Percentiles rank a stretch among this genome's conserved stretches.
phyloP scores from a whole-genome alignment of 129 eudicot species.

The Glebionis coronaria region DNA sequence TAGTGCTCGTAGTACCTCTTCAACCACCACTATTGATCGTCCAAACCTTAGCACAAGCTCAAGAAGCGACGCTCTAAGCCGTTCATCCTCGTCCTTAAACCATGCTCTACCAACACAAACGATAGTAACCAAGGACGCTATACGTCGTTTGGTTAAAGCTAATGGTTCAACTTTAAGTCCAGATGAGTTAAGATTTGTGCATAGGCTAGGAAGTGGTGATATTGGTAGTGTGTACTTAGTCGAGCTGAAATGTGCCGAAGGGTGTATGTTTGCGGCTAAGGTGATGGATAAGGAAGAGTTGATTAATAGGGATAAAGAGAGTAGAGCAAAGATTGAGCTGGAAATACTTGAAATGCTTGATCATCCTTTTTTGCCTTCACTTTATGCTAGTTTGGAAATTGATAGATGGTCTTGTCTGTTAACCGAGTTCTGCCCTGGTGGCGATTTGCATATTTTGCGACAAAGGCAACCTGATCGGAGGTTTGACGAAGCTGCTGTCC shows the following conservation, averaged over 20 bases:
- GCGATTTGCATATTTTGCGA: conserved; percentile 70
- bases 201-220: conserved; percentile 69
- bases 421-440: conserved; percentile 84
- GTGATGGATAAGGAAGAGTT: conserved; percentile 88
- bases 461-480: conserved; percentile 65
- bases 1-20: conserved; percentile 36
- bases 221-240: conserved; percentile 74
- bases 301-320: conserved; percentile 49
- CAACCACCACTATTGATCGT: conserved; percentile 14
- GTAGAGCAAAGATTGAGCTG: conserved; percentile 61
- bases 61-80: conserved; percentile 27
- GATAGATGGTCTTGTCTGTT: conserved; percentile 69
- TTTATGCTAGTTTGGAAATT: conserved; percentile 51
- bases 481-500: conserved; percentile 63
- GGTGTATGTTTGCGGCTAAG: conserved; percentile 68
- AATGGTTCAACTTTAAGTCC: conserved; percentile 19
- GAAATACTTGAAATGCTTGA: conserved; percentile 67
- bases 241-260: conserved; percentile 58
- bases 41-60: conserved; percentile 40
- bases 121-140: conserved; percentile 32
- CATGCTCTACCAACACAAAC: conserved; percentile 29
- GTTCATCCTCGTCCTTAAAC: conserved; percentile 15
- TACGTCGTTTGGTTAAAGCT: conserved; percentile 29
- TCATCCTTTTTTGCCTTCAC: conserved; percentile 74
- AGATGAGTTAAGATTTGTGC: conserved; percentile 44